Evolutionary conservation across 2,329 filamentous ascomycete genomes (phyloP).

Genomic region (Verticillium dahliae): DNA sequence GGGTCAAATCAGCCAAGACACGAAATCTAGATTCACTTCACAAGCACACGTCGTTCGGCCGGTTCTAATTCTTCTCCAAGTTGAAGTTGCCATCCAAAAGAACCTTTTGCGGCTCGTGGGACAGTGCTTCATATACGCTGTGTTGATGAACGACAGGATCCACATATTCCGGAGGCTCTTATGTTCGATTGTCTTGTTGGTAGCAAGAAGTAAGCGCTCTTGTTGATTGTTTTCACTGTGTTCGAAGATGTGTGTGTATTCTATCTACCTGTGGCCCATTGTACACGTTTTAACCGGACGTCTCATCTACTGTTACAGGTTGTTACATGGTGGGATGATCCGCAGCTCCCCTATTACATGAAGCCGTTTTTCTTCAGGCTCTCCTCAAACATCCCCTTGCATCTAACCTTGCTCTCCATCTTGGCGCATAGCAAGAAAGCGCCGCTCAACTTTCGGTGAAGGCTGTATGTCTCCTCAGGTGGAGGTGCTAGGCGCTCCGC

Average conservation of each 20-base stretch:
- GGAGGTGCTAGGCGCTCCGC: constrained; percentile 82
- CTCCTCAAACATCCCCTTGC: constrained; percentile 69
- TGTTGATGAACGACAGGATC: too few species aligned
- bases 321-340: neutral
- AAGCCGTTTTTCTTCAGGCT: constrained; percentile 34
- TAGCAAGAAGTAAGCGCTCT: too few species aligned
- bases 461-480: constrained; percentile 92
- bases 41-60: neutral
- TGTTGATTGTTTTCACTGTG: too few species aligned
- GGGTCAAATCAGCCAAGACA: neutral
- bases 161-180: too few species aligned
- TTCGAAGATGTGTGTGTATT: neutral
- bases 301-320: neutral
- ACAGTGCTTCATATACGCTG: too few species aligned
- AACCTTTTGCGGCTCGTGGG: too few species aligned
- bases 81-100: too few species aligned
- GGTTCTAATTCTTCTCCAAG: too few species aligned
- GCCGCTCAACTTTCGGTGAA: constrained; percentile 91
- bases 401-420: constrained; percentile 75
- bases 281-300: neutral
- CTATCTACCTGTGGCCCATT: neutral
- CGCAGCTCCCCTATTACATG: neutral
- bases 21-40: neutral
- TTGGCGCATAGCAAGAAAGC: constrained; percentile 89
- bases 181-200: too few species aligned